Evolutionary conservation across 352 stramenopile genomes (phyloP), one percentile per base, ranked within the genome.

Genomic region (Phytopythium delawarense): DNA sequence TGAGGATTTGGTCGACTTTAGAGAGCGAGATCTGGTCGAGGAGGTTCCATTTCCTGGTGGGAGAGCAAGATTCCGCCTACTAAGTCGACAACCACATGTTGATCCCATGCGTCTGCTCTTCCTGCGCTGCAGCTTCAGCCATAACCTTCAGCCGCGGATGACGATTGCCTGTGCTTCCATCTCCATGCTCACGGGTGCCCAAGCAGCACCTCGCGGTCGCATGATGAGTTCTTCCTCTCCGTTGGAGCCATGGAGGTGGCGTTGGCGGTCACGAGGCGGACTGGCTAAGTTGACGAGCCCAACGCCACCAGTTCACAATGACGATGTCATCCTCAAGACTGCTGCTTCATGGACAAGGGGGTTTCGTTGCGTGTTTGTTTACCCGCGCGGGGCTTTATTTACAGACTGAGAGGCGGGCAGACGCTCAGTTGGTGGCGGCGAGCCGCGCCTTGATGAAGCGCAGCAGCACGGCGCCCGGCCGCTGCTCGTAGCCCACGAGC

Each of bases 381-480:
- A 35, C 9, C 35, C 6, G 12, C 20, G 52, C 11, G n/a, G 21
- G 32, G 8, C 3, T n/a, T n/a, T 39, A 25, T 21, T 34, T 46
- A 9, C 28, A 25, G 20, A 44, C 28, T 32, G 5, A 3, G 28
- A 30, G 28, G 28, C 28, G 25, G 25, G 25, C 25, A 28, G 25
- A 28, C 51, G 16, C 7, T 39, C 18, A 57, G 51, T 57, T 57
- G 15, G 9, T 32, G 39, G 32, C 42, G 2, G 56, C 56, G 34
- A 89, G 63, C 63, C 77, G 82, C 42, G 70, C 72, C 76, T 90
- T 92, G 69, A 92, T 89, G 69, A 81, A 89, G 64, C 85, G 77
- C 64, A 92, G 63, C 63, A 92, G 54, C 64, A 92, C 71, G 30
- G 68, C 63, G 9, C 70, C 78, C 9, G 81, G 79, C 30, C 81